Percentiles rank a stretch among this genome's conserved stretches.
Conservation (phyloP, 352 stramenopile species). For the Plasmopara viticola region DNA sequence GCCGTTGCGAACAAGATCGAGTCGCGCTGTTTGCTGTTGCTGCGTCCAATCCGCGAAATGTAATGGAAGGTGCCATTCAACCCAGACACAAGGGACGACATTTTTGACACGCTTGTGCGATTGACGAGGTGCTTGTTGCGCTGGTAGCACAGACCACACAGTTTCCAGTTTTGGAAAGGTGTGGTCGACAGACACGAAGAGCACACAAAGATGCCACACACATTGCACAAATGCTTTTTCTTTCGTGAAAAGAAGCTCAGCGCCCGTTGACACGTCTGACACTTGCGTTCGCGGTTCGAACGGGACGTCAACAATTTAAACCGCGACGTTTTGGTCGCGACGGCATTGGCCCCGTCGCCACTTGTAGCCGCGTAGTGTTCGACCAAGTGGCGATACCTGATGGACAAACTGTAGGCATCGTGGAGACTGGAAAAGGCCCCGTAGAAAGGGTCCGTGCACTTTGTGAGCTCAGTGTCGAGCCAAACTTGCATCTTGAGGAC, state of each 20-base stretch:
- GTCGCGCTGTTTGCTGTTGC: conserved; percentile 33
- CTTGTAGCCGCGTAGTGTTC: conserved; percentile 36
- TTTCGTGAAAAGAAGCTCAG: conserved; percentile 55
- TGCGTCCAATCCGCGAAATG: conserved; percentile 29
- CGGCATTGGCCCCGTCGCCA: conserved; percentile 22
- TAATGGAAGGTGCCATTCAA: conserved; percentile 29
- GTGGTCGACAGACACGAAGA: conserved; percentile 49
- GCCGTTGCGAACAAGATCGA: conserved; percentile 35
- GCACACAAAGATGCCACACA: conserved; percentile 61
- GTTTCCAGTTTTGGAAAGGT: conserved; percentile 57
- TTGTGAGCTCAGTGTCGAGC: conserved; percentile 59
- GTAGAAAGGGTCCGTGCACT: conserved; percentile 43
- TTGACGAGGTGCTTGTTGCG: conserved; percentile 57
- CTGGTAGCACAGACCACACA: conserved; percentile 56
- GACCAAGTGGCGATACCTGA: conserved; percentile 55
- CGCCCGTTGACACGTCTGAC: conserved; percentile 55
- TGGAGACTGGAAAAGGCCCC: conserved; percentile 55
- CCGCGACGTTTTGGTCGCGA: conserved; percentile 22
- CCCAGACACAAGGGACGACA: conserved; percentile 35
- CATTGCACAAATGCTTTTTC: conserved; percentile 54
- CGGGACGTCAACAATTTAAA: conserved; percentile 25
- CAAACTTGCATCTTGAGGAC: conserved; percentile 67
- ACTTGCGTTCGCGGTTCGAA: conserved; percentile 45
- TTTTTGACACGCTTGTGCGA: conserved; percentile 44
- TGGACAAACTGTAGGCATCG: conserved; percentile 59